A percentile compares a stretch with the other conserved stretches of the same genome.
Conservation (phyloP, 371 early-diverging fungal species). For the Syncephalastrum sp. region DNA sequence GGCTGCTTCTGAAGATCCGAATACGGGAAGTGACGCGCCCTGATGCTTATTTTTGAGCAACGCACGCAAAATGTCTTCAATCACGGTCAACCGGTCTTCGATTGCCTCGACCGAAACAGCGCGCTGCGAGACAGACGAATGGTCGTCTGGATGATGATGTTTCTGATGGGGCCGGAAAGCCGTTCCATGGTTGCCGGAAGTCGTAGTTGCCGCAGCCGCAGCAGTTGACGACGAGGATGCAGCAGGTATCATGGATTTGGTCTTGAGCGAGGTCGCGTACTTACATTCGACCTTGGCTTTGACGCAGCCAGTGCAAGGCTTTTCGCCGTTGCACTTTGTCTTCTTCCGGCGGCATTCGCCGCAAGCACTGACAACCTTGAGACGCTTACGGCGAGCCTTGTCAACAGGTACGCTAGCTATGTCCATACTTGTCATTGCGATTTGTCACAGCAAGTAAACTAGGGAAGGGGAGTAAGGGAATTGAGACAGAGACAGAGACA, state of each 20-base stretch:
- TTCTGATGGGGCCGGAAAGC: no score
- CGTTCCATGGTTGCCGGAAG: neutral
- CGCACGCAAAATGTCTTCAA: constrained; percentile 39
- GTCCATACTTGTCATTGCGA: neutral
- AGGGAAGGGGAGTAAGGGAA: neutral
- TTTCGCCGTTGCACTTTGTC: constrained; percentile 54
- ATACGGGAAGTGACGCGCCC: constrained; percentile 10
- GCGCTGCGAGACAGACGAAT: neutral
- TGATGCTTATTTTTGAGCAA: constrained; percentile 19
- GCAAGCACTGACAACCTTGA: constrained; percentile 44
- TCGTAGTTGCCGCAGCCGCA: neutral
- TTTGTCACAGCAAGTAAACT: constrained; percentile 6
- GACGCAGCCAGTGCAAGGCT: constrained; percentile 33
- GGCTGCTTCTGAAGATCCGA: constrained; percentile 5
- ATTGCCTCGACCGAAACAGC: constrained; percentile 29
- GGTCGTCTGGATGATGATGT: no score
- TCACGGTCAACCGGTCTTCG: constrained; percentile 37
- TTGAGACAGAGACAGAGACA: constrained; percentile 5
- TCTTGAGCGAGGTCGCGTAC: constrained; percentile 28
- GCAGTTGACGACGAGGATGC: constrained; percentile 10
- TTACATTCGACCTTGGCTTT: constrained; percentile 41
- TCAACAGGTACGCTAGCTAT: constrained; percentile 23
- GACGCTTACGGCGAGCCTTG: constrained; percentile 40
- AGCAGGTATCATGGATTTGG: constrained; percentile 11
- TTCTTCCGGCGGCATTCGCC: constrained; percentile 61